Base-by-base conservation (phyloP, 768 basidiomycete species). In the Tylopilus cervinicoccineus region DNA sequence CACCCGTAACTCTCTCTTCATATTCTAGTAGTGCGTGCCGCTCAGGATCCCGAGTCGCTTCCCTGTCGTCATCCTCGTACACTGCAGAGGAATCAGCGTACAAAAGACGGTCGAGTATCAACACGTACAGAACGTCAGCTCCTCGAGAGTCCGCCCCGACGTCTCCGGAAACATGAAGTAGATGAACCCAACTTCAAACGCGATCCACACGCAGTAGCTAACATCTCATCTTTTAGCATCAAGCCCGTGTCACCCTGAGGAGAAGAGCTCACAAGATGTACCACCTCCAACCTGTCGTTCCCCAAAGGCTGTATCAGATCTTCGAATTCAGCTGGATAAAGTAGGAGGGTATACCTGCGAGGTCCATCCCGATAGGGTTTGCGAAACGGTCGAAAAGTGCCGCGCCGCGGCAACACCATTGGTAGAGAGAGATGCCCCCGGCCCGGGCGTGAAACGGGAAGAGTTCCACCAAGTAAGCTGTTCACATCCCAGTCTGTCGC, bases 401-500 rank as follows among this genome's bases (percentile, higher is more conserved):
- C 6, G 26, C 53, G 2, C 71, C 63, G 12, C 80, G 76, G 39
- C 72, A 70, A 63, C 76, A 80, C 72, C 74, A 79, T 54, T 84
- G 80, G 69, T 79, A 83, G n/a, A 84, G 56, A 6, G 81, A 67
- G 46, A 84, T 76, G 31, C 83, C 83, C 61, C 76, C 78, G 2
- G 83, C 75, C 47, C 83, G 79, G 24, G 74, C 74, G 52, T 80
- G 76, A 68, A 72, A 84, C 0, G 82, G 83, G 70, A 83, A 83
- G 23, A 85, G 57, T 56, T 84, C 83, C 17, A 83, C 77, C 51
- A 83, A 64, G 73, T 74, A 83, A 4, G 80, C 80, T 80, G 56
- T 32, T 11, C 12, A 19, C 33, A 28, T 24, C 56, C 17, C 28
- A 17, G 14, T n/a, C 7, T 19, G 2, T n/a, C 19, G 13, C 6